A percentile compares a stretch with the other conserved stretches of the same genome.
These are phyloP conservation scores for Dendrobium catenatum DNA, from an alignment of 106 monocot species.

Conservation along the genomic window DNA sequence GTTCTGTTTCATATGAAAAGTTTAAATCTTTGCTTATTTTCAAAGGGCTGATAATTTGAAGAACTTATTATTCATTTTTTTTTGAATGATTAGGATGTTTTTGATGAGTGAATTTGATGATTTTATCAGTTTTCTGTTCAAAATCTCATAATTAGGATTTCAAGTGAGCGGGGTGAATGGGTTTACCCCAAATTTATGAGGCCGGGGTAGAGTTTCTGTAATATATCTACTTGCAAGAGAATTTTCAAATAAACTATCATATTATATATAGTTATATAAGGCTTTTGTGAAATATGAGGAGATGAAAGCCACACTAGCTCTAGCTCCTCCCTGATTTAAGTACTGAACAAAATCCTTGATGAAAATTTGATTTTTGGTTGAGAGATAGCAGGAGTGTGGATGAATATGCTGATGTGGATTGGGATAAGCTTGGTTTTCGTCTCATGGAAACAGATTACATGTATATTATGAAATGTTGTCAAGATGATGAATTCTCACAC, in stretches of 20 bases:
- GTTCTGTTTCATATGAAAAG: background rate
- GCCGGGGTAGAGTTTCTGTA: too few species aligned
- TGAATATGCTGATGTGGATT: slow-evolving; percentile 40
- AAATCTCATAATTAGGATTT: background rate
- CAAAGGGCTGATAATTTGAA: background rate
- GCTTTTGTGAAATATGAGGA: too few species aligned
- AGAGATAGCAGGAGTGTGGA: slow-evolving; percentile 14
- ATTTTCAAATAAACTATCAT: background rate
- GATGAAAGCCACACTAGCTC: too few species aligned
- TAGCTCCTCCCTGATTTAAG: too few species aligned
- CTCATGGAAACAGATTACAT: slow-evolving; percentile 48
- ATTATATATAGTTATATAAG: too few species aligned
- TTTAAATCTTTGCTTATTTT: background rate
- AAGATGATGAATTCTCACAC: slow-evolving; percentile 22
- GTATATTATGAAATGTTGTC: slow-evolving; percentile 48
- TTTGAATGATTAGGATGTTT: background rate
- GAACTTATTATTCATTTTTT: background rate
- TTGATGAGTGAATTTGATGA: background rate
- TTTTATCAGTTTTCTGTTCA: background rate
- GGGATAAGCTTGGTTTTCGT: slow-evolving; percentile 56
- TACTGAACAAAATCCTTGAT: background rate
- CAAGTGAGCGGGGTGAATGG: too few species aligned
- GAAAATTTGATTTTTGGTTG: background rate
- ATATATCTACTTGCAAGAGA: background rate
- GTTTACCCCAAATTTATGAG: too few species aligned